These are phyloP conservation scores for Epichloe scottii DNA, from an alignment of 2,329 filamentous ascomycete species.

Conservation along the genomic window DNA sequence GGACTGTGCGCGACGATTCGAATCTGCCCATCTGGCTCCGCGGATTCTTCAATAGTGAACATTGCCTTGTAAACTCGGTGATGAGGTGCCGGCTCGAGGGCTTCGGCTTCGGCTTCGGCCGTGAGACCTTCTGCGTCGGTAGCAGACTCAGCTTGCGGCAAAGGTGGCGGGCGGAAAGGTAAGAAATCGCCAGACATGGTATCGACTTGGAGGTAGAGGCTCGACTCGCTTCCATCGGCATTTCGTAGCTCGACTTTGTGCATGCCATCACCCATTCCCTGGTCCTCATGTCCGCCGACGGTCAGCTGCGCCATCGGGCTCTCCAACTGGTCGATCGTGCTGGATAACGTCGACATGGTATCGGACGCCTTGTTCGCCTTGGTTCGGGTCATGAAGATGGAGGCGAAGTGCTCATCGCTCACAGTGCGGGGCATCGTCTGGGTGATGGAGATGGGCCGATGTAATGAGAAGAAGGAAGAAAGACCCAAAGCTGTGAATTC, in stretches of 20 bases:
- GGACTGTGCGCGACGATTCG: slow-evolving; percentile 50
- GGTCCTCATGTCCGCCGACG: slow-evolving; percentile 28
- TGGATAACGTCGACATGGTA: slow-evolving; percentile 55
- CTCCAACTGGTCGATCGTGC: slow-evolving; percentile 47
- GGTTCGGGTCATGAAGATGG: slow-evolving; percentile 59
- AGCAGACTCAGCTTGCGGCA: slow-evolving; percentile 49
- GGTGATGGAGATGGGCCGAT: slow-evolving; percentile 84
- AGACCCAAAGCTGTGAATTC: slow-evolving; percentile 59
- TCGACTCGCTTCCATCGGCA: slow-evolving; percentile 43
- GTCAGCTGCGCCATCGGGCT: slow-evolving; percentile 42
- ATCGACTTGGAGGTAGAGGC: slow-evolving; percentile 54
- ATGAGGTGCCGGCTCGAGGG: slow-evolving; percentile 26
- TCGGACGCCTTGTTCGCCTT: slow-evolving; percentile 40
- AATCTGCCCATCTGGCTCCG: slow-evolving; percentile 45
- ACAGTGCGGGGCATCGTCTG: slow-evolving; percentile 64
- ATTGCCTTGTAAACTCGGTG: slow-evolving; percentile 50
- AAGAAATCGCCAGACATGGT: slow-evolving; percentile 57
- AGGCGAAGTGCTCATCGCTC: slow-evolving; percentile 63
- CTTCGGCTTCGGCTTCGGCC: slow-evolving; percentile 17
- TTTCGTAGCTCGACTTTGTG: slow-evolving; percentile 40
- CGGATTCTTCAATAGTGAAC: slow-evolving; percentile 55
- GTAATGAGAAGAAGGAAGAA: slow-evolving; percentile 89
- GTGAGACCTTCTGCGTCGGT: slow-evolving; percentile 24
- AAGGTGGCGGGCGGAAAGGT: slow-evolving; percentile 76
- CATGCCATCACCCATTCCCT: slow-evolving; percentile 32